These are phyloP conservation scores for Lecanicillium sp. DNA, from an alignment of 2,329 filamentous ascomycete species.

Conservation along the genomic window DNA sequence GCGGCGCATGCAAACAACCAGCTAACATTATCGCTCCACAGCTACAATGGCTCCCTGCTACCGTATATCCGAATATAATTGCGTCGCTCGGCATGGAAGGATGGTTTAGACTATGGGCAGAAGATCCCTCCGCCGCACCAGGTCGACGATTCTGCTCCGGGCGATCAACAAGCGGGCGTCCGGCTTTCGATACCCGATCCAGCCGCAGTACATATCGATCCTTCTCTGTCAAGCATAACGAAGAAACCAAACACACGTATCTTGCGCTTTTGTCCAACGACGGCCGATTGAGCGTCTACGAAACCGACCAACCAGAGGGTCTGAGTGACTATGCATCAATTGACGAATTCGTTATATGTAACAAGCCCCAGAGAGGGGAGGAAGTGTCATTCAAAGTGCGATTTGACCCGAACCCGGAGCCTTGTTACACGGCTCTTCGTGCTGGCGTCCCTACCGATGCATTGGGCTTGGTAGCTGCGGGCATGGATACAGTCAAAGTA, in stretches of 20 bases:
- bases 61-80: conserved; percentile 76
- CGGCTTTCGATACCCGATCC: conserved; percentile 48
- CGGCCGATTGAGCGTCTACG: conserved; percentile 70
- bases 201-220: conserved; percentile 61
- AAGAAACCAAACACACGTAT: conserved; percentile 73
- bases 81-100: conserved; percentile 86
- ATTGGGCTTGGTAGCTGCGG: conserved; percentile 74
- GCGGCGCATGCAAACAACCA: background rate
- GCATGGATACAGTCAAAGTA: conserved; percentile 74
- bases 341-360: conserved; percentile 67
- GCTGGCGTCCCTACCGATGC: conserved; percentile 77
- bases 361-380: conserved; percentile 66
- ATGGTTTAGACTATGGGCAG: conserved; percentile 85
- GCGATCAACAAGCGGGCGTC: conserved; percentile 39
- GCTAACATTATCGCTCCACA: conserved; percentile 23
- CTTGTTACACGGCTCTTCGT: conserved; percentile 67
- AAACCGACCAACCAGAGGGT: conserved; percentile 78
- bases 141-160: conserved; percentile 71
- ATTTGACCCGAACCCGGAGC: conserved; percentile 81
- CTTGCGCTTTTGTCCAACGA: conserved; percentile 79
- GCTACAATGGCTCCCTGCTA: conserved; percentile 91
- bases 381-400: conserved; percentile 79
- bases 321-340: conserved; percentile 67
- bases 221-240: conserved; percentile 75
- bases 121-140: conserved; percentile 73